phyloP scores from a whole-genome alignment of 805 yeast genomes.

The Metschnikowia baotianmanensis region DNA sequence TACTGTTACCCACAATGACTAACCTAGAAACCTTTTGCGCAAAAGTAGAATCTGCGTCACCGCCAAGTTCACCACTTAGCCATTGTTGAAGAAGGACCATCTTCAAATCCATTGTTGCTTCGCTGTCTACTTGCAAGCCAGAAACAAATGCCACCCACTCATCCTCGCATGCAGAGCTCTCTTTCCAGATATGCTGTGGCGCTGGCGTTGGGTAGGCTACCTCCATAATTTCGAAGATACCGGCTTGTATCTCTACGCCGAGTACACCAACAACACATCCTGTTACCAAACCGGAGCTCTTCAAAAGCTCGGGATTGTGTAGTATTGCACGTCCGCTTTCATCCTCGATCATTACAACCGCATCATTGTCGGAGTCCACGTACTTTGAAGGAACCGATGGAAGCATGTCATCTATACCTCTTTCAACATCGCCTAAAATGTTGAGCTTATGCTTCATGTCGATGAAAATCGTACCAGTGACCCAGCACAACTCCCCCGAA shows the following conservation, averaged over 20 bases:
- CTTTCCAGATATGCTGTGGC: constrained; percentile 44
- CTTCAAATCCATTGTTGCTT: constrained; percentile 41
- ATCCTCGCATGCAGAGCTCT: constrained; percentile 9
- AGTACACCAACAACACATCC: constrained; percentile 85
- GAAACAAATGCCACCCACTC: constrained; percentile 62
- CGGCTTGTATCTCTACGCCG: constrained; percentile 83
- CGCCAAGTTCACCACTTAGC: constrained; percentile 66
- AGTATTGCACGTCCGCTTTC: constrained; percentile 84
- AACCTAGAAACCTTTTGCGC: constrained; percentile 45
- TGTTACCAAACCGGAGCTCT: constrained; percentile 65
- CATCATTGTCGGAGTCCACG: constrained; percentile 48
- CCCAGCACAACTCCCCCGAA: constrained; percentile 68
- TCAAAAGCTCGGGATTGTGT: constrained; percentile 57
- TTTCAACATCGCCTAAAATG: constrained; percentile 75
- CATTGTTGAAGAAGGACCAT: constrained; percentile 65
- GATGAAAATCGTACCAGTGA: constrained; percentile 80
- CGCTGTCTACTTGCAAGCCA: constrained; percentile 62
- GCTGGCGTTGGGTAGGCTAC: constrained; percentile 66
- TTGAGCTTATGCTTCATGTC: constrained; percentile 86
- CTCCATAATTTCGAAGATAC: constrained; percentile 81
- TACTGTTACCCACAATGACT: constrained; percentile 72
- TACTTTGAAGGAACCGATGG: constrained; percentile 37
- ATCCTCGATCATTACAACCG: constrained; percentile 72
- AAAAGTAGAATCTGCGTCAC: constrained; percentile 22
- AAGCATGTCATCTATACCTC: constrained; percentile 50